Evolutionary conservation across 495 filamentous ascomycete species (phyloP), one percentile per base, ranked within the genome.

Genomic region (Tuber magnatum): DNA sequence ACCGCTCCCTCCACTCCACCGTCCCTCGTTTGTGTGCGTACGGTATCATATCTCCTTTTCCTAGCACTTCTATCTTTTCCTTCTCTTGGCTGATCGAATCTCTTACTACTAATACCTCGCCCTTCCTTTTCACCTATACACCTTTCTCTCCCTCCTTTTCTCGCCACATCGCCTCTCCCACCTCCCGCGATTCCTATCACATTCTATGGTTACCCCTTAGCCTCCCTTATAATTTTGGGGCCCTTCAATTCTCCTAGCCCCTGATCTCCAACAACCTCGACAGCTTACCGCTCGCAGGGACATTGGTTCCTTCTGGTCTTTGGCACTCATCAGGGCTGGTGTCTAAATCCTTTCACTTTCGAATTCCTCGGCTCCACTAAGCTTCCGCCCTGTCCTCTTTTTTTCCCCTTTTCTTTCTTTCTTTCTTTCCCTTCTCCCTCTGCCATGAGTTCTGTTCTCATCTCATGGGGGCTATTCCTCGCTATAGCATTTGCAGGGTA

Each of bases 391-490:
- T 68, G 48, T 4, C n/a, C 10, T 14, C 12, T 28, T 56, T 56
- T 56, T n/a, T 12, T 12, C 24, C 7, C n/a, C 7, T 51, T 10
- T 51, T n/a, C 7, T 44, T 68, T 51, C 24, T 46, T 38, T 41
- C 48, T 16, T n/a, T 43, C 51, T n/a, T n/a, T n/a, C n/a, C n/a
- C n/a, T n/a, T n/a, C n/a, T n/a, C n/a, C n/a, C n/a, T n/a, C n/a
- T n/a, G 69, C 56, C 40, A 79, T 79, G 77, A 73, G 78, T 73
- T 79, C 77, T n/a, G 65, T 71, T 24, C 38, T 82, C 20, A 32
- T 82, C 18, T 81, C 80, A 3, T 82, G 80, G 80, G 77, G 77
- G 6, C 20, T 82, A 18, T 79, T 82, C 51, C 43, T 82, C 35
- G 80, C 74, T 43, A 69, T 82, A 22, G 77, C 73, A n/a, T 80